phyloP scores from a whole-genome alignment of 371 early-diverging fungal genomes.

The Cokeromyces recurvatus region DNA sequence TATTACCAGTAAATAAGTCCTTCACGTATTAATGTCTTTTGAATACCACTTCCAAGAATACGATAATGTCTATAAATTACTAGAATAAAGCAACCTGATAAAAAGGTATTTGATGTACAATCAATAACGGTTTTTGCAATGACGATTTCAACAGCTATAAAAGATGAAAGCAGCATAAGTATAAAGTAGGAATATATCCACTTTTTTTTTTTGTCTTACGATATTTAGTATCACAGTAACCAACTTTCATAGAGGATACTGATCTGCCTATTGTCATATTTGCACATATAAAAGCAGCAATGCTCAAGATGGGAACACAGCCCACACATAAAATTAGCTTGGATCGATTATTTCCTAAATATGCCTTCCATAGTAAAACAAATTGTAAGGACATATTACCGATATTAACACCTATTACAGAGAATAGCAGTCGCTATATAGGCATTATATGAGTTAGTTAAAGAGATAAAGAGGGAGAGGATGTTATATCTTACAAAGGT shows the following conservation, averaged over 20 bases:
- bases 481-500: constrained; percentile 29
- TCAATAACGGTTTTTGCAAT: constrained; percentile 33
- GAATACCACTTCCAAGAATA: constrained; percentile 32
- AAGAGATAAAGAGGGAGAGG: background rate
- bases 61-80: constrained; percentile 43
- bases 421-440: constrained; percentile 31
- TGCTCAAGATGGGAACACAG: constrained; percentile 20
- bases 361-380: constrained; percentile 44
- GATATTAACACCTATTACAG: constrained; percentile 38
- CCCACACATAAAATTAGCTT: constrained; percentile 28
- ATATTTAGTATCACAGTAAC: constrained; percentile 30
- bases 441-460: background rate
- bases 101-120: constrained; percentile 35
- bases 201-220: constrained; percentile 16
- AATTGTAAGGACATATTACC: constrained; percentile 34
- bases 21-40: constrained; percentile 32
- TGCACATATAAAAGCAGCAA: constrained; percentile 28
- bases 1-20: constrained; percentile 41
- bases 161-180: background rate
- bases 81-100: constrained; percentile 36
- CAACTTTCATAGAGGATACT: constrained; percentile 1
- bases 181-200: too few species aligned
- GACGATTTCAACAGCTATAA: constrained; percentile 29
- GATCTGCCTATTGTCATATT: constrained; percentile 37
- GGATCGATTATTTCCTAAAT: constrained; percentile 37